Percentiles rank a stretch among this genome's conserved stretches.
Conservation (phyloP, 176 grass and related monocot genomes). For the Tillandsia leiboldiana region DNA sequence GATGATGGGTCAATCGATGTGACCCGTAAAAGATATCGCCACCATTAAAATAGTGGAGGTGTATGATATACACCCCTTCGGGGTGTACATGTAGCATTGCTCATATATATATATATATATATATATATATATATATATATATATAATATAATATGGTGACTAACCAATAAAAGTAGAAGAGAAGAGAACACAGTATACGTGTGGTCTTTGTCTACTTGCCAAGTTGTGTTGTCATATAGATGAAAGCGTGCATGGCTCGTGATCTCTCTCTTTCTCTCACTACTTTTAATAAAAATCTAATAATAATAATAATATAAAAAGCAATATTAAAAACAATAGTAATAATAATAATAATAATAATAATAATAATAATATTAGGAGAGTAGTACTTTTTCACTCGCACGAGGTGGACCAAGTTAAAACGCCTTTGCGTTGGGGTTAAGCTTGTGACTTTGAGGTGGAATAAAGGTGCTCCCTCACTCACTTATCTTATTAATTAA, state of each 20-base stretch:
- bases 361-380: neutral
- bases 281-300: neutral
- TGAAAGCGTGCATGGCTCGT: conserved; percentile 16
- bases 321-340: neutral
- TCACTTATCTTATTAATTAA: neutral
- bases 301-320: neutral
- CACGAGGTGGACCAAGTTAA: conserved; percentile 16
- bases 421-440: conserved; percentile 25
- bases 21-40: no score
- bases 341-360: neutral
- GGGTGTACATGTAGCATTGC: no score
- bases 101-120: no score
- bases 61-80: no score
- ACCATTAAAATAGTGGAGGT: no score
- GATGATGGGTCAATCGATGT: no score
- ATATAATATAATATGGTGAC: no score
- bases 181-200: no score
- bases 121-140: no score
- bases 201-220: no score
- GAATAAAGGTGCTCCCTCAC: conserved; percentile 5
- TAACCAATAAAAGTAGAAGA: no score
- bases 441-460: conserved; percentile 5
- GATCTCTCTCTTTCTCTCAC: conserved; percentile 1
- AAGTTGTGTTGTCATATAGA: neutral
- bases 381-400: neutral